Base-by-base conservation (phyloP, 169 alveolate genomes). In the Plasmodium reichenowi region DNA sequence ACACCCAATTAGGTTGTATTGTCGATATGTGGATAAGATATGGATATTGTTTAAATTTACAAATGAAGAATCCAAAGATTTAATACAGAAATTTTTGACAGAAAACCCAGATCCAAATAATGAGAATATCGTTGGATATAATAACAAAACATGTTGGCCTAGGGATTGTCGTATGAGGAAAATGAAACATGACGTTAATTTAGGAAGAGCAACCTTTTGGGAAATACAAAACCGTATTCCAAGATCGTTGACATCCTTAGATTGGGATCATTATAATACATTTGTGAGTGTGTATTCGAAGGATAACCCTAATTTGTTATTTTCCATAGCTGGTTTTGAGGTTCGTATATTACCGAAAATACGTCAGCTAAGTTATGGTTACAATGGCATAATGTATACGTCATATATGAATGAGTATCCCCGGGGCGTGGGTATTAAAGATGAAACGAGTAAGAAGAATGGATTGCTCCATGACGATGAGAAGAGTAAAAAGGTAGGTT, bases 61-160 rank as follows among this genome's bases (percentile, higher is more conserved):
- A 10, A 97, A 97, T 72, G 98, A 97, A 58, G 99, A 99, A 75
- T 96, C 99, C 1, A 95, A 98, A 92, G 99, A 98, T 59, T 94
- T 99, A 68, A 98, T 98, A 47, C 99, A 98, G 92, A 93, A 99
- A 73, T 99, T 98, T 89, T 96, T 99, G 88, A 98, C 99, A 2
- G 99, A 99, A 93, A 98, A 99, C 93, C 99, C 99, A 9, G 99
- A 99, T 88, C 99, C 99, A 47, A 99, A 98, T 95, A 99, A 99
- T 93, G 99, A 99, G 92, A 99, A 98, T 89, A 95, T 99, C 26
- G 99, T 98, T 24, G 99, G 99, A 22, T 99, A 98, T 95, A 98
- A 98, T 93, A 98, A 98, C 94, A 99, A 99, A 94, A 97, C 97
- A 68, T 99, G 99, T 93, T 99, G 99, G 99, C 99, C 99, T 20